Conservation (phyloP, 345 rosid species). For the Gossypioides kirkii region DNA sequence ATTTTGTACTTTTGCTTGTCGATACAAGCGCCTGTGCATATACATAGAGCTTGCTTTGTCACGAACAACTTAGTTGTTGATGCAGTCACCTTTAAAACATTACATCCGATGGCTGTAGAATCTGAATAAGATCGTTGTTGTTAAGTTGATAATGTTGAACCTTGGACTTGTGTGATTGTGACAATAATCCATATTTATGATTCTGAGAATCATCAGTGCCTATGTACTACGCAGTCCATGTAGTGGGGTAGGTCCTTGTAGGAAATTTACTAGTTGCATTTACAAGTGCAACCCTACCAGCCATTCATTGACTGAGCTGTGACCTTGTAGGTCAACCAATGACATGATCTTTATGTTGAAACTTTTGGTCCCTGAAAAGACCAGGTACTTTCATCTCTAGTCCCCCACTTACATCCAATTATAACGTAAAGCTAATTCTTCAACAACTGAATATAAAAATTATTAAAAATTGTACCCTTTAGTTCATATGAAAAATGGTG, state of each 20-base stretch:
- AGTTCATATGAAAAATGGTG: too few relatives aligned
- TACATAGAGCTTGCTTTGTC: background rate
- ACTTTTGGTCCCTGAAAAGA: too few relatives aligned
- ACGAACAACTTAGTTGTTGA: background rate
- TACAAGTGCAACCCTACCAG: background rate
- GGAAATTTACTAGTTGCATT: background rate
- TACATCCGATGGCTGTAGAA: background rate
- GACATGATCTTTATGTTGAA: background rate
- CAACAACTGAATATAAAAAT: background rate
- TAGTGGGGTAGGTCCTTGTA: background rate
- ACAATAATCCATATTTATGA: background rate
- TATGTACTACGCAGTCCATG: background rate
- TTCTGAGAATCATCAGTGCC: conserved; percentile 1
- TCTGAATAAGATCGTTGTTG: background rate
- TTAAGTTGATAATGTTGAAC: background rate
- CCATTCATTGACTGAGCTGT: background rate
- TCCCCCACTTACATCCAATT: too few relatives aligned
- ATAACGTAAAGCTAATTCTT: conserved; percentile 10
- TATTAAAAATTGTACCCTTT: too few relatives aligned
- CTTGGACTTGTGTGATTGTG: conserved; percentile 1
- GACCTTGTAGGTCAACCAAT: background rate
- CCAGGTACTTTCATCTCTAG: too few relatives aligned
- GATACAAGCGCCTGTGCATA: background rate
- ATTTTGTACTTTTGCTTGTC: background rate
- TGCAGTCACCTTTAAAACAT: background rate